These are phyloP conservation scores for Fusarium xyrophilum DNA, from an alignment of 2,329 filamentous ascomycete genomes.

Conservation along the genomic window DNA sequence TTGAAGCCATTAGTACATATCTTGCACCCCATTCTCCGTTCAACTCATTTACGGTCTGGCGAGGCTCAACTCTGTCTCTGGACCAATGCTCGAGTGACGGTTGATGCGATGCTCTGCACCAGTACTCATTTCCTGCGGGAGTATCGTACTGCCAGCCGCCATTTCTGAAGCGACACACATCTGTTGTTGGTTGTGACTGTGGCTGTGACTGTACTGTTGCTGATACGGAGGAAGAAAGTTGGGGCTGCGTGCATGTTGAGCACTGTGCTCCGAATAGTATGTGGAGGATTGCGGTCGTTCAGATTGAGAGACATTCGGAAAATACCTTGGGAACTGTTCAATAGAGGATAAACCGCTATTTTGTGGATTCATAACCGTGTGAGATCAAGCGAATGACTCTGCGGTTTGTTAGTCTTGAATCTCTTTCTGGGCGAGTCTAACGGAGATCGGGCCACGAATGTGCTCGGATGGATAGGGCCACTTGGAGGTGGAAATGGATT, in stretches of 20 bases:
- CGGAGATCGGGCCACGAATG: constrained; percentile 24
- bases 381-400: constrained; percentile 31
- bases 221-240: constrained; percentile 23
- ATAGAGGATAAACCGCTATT: constrained; percentile 25
- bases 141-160: constrained; percentile 33
- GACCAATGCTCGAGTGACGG: not conserved
- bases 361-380: constrained; percentile 15
- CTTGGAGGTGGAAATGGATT: constrained; percentile 20
- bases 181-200: not conserved
- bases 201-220: not conserved
- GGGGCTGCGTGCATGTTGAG: constrained; percentile 3
- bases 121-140: constrained; percentile 34
- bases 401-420: constrained; percentile 4
- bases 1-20: not conserved
- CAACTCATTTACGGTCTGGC: not conserved
- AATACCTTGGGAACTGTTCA: constrained; percentile 32
- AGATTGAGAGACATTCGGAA: constrained; percentile 24
- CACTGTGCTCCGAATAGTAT: constrained; percentile 29
- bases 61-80: constrained; percentile 6
- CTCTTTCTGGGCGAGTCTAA: not conserved
- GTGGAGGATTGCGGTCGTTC: constrained; percentile 26
- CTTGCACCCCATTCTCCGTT: not conserved
- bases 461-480: not conserved
- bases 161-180: constrained; percentile 35
- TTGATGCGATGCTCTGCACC: constrained; percentile 21